A percentile compares a stretch with the other conserved stretches of the same genome.
Evolutionary conservation across 169 alveolate genomes (phyloP).

Genomic region (Plasmodium relictum): DNA sequence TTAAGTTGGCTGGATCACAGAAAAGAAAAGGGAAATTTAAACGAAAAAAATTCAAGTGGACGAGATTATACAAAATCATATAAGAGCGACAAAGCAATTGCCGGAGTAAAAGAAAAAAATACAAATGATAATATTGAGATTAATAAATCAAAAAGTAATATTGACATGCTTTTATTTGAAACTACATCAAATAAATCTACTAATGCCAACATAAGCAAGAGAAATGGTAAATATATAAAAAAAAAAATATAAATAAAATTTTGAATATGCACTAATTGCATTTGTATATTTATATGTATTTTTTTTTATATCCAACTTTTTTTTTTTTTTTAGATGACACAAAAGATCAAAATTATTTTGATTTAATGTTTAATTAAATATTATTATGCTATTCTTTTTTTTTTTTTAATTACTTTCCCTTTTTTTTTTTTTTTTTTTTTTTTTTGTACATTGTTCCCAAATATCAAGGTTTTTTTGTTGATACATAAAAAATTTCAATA

Average conservation of each 20-base stretch:
- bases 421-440: too few relatives aligned
- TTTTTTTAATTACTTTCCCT: neutral
- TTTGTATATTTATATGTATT: neutral
- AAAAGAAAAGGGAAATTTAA: neutral
- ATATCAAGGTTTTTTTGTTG: too few relatives aligned
- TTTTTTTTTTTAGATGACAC: constrained; percentile 18
- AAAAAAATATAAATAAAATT: neutral
- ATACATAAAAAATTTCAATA: too few relatives aligned
- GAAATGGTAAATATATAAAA: constrained; percentile 33
- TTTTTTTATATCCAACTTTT: neutral
- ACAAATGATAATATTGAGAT: neutral
- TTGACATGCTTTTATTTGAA: constrained; percentile 67
- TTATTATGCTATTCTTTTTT: neutral
- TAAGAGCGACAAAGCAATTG: constrained; percentile 23
- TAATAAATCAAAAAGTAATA: constrained; percentile 37
- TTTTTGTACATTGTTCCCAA: too few relatives aligned
- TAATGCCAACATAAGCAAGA: constrained; percentile 5
- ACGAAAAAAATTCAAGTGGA: constrained; percentile 5
- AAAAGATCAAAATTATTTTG: constrained; percentile 40
- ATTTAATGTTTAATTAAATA: constrained; percentile 34
- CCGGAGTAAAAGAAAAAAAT: constrained; percentile 16
- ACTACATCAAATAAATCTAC: constrained; percentile 47
- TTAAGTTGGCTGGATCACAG: constrained; percentile 59
- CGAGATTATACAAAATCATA: neutral
- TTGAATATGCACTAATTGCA: neutral